Base-by-base conservation (phyloP, 495 filamentous ascomycete genomes). In the Aspergillus leporis region DNA sequence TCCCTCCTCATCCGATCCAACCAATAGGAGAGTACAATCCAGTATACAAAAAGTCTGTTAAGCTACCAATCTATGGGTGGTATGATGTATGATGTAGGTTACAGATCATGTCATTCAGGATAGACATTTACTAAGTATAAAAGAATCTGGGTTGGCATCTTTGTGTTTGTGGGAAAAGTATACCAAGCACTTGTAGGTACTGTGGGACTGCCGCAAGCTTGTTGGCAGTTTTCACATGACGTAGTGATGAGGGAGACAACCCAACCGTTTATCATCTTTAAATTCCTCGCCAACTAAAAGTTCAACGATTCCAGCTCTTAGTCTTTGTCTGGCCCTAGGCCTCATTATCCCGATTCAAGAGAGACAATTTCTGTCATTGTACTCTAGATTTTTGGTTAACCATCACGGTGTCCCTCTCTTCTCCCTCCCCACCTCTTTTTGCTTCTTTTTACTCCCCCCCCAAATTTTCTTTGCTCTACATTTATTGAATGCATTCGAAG, bases 191-290 rank as follows among this genome's bases (percentile, higher is more conserved):
- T 40, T 40, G 36, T 40, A 4, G 10, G 36, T 40, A n/a, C 12
- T 40, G 36, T 40, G 36, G 16, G 10, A 40, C 19, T 47, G 28
- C 41, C 34, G 53, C 36, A 23, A 51, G 52, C 23, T 34, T 45
- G 23, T 51, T 18, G 47, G 41, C 34, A 55, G 19, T 32, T 54
- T 68, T 66, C 68, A 74, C 69, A 76, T 76, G 73, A 76, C 73
- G 73, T 76, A 76, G 67, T 61, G 34, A 36, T 41, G 38, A 41
- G 14, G 2, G 38, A 41, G 38, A 14, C 14, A 41, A 5, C 16
- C 38, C 38, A n/a, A 41, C 38, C 38, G 13, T n/a, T 28, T 6
- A 14, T 41, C 38, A n/a, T 41, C 38, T 41, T 36, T 16, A 41
- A 41, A 41, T n/a, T 41, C 38, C 38, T 41, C 38, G 3, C 38